Evolutionary conservation across 352 stramenopile genomes (phyloP).

Genomic region (Saprolegnia parasitica): DNA sequence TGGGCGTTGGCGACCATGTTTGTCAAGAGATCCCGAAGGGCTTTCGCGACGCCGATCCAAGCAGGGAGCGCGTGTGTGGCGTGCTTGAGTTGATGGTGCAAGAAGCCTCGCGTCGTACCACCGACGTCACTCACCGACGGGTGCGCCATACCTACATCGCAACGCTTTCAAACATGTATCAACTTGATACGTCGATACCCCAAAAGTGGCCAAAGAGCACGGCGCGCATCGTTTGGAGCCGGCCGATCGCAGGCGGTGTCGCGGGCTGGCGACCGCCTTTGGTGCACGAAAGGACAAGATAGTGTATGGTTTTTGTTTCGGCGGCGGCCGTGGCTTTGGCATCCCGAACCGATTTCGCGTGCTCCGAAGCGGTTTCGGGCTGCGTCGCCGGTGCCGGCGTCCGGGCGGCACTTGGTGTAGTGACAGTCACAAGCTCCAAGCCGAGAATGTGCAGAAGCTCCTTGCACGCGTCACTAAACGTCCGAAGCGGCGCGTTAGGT

Average conservation of each 20-base stretch:
- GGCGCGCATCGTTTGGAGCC: background rate
- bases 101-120: background rate
- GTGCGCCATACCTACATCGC: background rate
- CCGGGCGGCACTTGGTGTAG: background rate
- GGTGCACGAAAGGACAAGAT: background rate
- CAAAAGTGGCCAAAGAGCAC: background rate
- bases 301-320: background rate
- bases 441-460: background rate
- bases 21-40: background rate
- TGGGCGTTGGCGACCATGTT: background rate
- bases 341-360: background rate
- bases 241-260: background rate
- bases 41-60: background rate
- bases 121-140: background rate
- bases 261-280: background rate
- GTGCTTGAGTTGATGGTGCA: background rate
- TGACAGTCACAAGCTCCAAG: background rate
- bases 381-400: background rate
- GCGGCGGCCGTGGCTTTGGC: background rate
- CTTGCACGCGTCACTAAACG: background rate
- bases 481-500: background rate
- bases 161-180: background rate
- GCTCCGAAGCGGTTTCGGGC: background rate
- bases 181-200: background rate
- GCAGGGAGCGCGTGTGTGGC: background rate